Evolutionary conservation across 1,139 yeast species (phyloP).

Genomic region (Geotrichum cucujoidarum): DNA sequence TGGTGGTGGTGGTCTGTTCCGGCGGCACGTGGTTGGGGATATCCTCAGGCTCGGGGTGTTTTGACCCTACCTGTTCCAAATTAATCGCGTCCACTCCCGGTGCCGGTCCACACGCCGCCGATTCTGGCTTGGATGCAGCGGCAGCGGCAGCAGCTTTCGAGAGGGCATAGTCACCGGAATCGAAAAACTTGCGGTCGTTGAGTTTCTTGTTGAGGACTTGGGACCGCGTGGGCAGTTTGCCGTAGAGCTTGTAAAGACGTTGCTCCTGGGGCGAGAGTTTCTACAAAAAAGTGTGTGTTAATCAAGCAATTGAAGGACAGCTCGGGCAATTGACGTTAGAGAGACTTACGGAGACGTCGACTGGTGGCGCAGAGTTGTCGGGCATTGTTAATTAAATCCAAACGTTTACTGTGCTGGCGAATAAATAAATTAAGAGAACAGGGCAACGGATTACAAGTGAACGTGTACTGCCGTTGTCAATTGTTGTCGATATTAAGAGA

Average conservation of each 20-base stretch:
- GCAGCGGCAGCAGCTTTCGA: slow-evolving; percentile 51
- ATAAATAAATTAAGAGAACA: too few species aligned
- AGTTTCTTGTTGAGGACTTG: slow-evolving; percentile 71
- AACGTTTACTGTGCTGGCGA: too few species aligned
- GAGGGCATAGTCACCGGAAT: slow-evolving; percentile 96
- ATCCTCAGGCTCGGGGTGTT: slow-evolving; percentile 42
- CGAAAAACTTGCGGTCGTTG: slow-evolving; percentile 84
- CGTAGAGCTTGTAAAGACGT: slow-evolving; percentile 68
- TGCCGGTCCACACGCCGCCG: not conserved
- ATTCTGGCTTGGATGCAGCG: slow-evolving; percentile 1
- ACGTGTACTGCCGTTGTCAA: too few species aligned
- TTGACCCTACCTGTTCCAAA: slow-evolving; percentile 33
- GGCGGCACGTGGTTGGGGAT: slow-evolving; percentile 34
- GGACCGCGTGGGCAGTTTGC: slow-evolving; percentile 80
- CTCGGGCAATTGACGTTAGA: not conserved
- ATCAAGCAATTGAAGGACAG: not conserved
- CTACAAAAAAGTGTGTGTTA: not conserved
- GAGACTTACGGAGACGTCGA: slow-evolving; percentile 7
- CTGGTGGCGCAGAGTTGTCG: not conserved
- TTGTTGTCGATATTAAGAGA: too few species aligned
- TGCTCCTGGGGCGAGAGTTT: slow-evolving; percentile 37
- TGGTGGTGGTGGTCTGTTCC: not conserved
- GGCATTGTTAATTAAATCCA: not conserved
- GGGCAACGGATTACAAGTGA: too few species aligned
- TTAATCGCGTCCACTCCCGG: not conserved